Evolutionary conservation across 306 rosid genomes (phyloP), one percentile per base, ranked within the genome.

Genomic region (Medicago ruthenica): DNA sequence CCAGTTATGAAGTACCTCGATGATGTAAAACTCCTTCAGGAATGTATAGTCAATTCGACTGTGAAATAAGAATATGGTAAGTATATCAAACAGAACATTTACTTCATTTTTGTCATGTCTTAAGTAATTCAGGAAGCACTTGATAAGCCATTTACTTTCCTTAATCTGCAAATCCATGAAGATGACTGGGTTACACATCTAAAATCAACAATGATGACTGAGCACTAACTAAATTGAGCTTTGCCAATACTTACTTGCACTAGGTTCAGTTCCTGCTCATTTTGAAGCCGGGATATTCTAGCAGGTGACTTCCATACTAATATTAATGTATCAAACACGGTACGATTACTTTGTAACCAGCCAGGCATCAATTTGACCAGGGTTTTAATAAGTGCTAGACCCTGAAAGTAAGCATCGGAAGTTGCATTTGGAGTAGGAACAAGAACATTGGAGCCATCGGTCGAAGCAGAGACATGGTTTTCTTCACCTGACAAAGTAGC

Each of bases 131-230:
- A 96, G 86, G 87, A 96, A 92, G 89, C 99, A 96, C 83, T 96
- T 96, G 78, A 96, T 96, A 76, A 92, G 93, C 98, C 99, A 96
- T 81, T 96, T 96, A 87, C 99, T 96, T 87, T 96, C 99, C 85
- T 96, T 96, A 67, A 96, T 97, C 99, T 96, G 95, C 79, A 79
- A 73, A 78, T 68, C 31, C 76, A 66, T 37, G 10, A 63, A n/a
- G 9, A 70, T 24, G 71, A 79, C 20, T 31, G 15, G 44, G 44
- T 61, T 42, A 61, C 34, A 44, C 67, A 61, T 61, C 44, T 61
- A 61, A 51, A 67, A 71, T 44, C 59, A 76, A 45, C 59, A 76
- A 80, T 54, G 47, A 77, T 31, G 51, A 78, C 22, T 63, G 39
- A 78, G 36, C 65, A 47, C 17, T 20, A 71, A 40, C 60, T 53